Base-by-base conservation (phyloP, 2,329 filamentous ascomycete species). In the Diplocarpon rosae region DNA sequence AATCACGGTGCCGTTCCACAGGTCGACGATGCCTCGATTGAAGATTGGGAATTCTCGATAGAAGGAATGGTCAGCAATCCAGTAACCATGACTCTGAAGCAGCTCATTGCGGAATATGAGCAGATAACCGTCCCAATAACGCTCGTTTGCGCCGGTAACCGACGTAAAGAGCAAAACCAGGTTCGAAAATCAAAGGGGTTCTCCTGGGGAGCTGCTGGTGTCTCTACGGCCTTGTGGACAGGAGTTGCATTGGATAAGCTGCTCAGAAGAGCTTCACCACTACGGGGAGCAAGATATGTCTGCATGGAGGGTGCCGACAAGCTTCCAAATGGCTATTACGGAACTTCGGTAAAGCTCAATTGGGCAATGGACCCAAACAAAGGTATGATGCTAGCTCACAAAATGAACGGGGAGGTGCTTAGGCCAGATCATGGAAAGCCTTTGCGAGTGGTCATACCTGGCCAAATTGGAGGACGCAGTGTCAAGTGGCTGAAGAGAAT, bases 231-330 rank as follows among this genome's bases (percentile, higher is more conserved):
- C 0, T 66, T 95, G 0, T 95, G 85, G 72, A 95, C 89, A 0
- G 89, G 89, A 16, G 83, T 88, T 1, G 68, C 81, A 33, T 77
- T 95, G 63, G 71, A 70, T 1, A 82, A 90, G 49, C 64, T 95
- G 3, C 69, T 95, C 13, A 71, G 69, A 46, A 71, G 69, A 50
- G 86, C 86, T 2, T 76, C 68, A 47, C 86, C 86, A 1, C 69
- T 72, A 54, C 73, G 80, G 47, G 76, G 74, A 42, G 88, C 87
- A 1, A 79, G 75, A 56, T 95, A 88, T 60, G 79, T 95, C 17
- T 94, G 85, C 63, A 92, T 95, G 71, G 87, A 94, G 62, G 88
- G 89, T 12, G 87, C 86, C 1, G 88, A 95, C 62, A 83, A 84
- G 59, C 65, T 93, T 37, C 88, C 89, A 1, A 95, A 95, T 58